Evolutionary conservation across 2,329 filamentous ascomycete species (phyloP).

Genomic region (Botryotinia narcissicola): DNA sequence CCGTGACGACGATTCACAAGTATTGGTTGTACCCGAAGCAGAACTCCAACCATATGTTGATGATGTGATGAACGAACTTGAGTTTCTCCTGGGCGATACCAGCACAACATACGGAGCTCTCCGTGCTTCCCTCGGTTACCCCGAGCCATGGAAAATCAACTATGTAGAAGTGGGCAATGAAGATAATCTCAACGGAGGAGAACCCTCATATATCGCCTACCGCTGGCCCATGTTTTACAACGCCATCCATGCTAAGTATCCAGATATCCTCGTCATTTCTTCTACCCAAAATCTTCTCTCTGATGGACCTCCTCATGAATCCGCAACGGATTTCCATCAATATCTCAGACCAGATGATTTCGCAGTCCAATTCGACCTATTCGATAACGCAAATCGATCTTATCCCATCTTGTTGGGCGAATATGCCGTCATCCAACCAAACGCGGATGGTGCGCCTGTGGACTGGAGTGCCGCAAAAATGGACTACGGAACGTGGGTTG

Average conservation of each 20-base stretch:
- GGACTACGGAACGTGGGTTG: slow-evolving; percentile 31
- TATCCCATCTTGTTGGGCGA: slow-evolving; percentile 34
- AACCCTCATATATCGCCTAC: slow-evolving; percentile 39
- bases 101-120: slow-evolving; percentile 47
- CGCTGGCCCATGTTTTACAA: slow-evolving; percentile 50
- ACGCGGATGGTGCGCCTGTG: slow-evolving; percentile 20
- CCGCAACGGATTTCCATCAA: slow-evolving; percentile 31
- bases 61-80: slow-evolving; percentile 50
- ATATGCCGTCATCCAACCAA: slow-evolving; percentile 34
- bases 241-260: slow-evolving; percentile 42
- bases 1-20: too few relatives aligned
- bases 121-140: slow-evolving; percentile 49
- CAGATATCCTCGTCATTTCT: slow-evolving; percentile 47
- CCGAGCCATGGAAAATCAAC: slow-evolving; percentile 49
- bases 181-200: slow-evolving; percentile 47
- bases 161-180: slow-evolving; percentile 54
- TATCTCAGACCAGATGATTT: slow-evolving; percentile 33
- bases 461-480: slow-evolving; percentile 21
- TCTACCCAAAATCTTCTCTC: slow-evolving; percentile 29
- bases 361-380: slow-evolving; percentile 28
- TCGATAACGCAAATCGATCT: slow-evolving; percentile 26
- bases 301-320: slow-evolving; percentile 8
- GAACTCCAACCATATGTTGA: slow-evolving; percentile 48
- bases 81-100: slow-evolving; percentile 49
- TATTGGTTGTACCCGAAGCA: slow-evolving; percentile 40